Evolutionary conservation across 345 rosid species (phyloP).

Genomic region (Lagerstroemia speciosa): DNA sequence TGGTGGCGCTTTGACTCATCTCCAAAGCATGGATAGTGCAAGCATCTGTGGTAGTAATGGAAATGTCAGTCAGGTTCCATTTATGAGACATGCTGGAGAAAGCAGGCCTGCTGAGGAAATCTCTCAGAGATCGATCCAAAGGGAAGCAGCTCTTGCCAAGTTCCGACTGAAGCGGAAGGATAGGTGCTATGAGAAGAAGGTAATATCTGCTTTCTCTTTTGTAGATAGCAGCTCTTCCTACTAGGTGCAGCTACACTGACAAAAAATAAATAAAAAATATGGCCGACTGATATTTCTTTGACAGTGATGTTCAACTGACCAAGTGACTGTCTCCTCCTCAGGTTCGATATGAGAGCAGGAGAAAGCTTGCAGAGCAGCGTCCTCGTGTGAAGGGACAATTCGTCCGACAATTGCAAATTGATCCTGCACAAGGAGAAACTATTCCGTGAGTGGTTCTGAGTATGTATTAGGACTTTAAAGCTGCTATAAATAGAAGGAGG

Average conservation of each 20-base stretch:
- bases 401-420: conserved; percentile 39
- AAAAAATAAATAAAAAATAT: neutral
- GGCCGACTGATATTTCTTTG: neutral
- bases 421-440: conserved; percentile 15
- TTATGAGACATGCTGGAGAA: conserved; percentile 31
- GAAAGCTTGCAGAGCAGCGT: conserved; percentile 71
- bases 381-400: conserved; percentile 72
- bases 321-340: conserved; percentile 13
- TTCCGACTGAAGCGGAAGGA: conserved; percentile 93
- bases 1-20: conserved; percentile 30
- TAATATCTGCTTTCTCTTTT: conserved; percentile 10
- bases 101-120: conserved; percentile 46
- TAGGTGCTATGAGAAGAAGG: conserved; percentile 92
- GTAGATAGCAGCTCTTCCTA: neutral
- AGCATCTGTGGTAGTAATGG: conserved; percentile 42
- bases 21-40: conserved; percentile 39
- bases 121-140: conserved; percentile 41
- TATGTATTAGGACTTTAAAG: neutral
- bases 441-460: conserved; percentile 13
- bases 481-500: neutral
- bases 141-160: conserved; percentile 84
- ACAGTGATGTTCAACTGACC: neutral
- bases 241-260: too few relatives aligned
- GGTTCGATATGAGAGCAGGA: conserved; percentile 75
- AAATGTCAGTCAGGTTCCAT: conserved; percentile 35